Percentiles rank a stretch among this genome's conserved stretches.
These are phyloP conservation scores for Drechmeria coniospora DNA, from an alignment of 2,329 filamentous ascomycete species.

Conservation along the genomic window DNA sequence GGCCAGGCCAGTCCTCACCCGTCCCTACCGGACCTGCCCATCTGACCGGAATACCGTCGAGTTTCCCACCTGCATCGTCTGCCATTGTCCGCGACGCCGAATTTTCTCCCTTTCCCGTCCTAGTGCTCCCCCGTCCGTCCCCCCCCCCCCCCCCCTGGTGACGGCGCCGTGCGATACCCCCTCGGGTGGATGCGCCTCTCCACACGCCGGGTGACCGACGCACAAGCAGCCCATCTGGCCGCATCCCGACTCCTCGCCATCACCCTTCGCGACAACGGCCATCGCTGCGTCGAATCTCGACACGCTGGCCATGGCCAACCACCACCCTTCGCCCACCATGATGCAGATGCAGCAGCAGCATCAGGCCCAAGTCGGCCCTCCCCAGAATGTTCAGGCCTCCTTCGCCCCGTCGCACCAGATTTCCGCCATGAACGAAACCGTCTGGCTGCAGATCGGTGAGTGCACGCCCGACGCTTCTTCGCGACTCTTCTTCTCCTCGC, in stretches of 20 bases:
- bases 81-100: not conserved
- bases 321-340: constrained; percentile 68
- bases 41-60: no score
- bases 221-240: constrained; percentile 3
- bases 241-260: constrained; percentile 6
- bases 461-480: constrained; percentile 5
- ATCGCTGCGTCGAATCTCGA: no score
- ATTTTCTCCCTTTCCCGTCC: not conserved
- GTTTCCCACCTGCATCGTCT: no score
- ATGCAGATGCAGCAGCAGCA: constrained; percentile 48
- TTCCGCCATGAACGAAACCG: constrained; percentile 62
- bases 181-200: constrained; percentile 1
- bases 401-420: constrained; percentile 60
- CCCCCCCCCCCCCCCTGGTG: not conserved
- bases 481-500: constrained; percentile 1
- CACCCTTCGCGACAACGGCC: no score
- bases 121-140: not conserved
- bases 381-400: constrained; percentile 40
- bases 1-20: constrained; percentile 5
- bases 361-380: constrained; percentile 42
- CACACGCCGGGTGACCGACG: constrained; percentile 3
- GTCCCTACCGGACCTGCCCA: no score
- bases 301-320: constrained; percentile 48
- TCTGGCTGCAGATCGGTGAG: constrained; percentile 89
- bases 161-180: constrained; percentile 1